Evolutionary conservation across 2,329 filamentous ascomycete species (phyloP).

Genomic region (Bipolaris cookei): DNA sequence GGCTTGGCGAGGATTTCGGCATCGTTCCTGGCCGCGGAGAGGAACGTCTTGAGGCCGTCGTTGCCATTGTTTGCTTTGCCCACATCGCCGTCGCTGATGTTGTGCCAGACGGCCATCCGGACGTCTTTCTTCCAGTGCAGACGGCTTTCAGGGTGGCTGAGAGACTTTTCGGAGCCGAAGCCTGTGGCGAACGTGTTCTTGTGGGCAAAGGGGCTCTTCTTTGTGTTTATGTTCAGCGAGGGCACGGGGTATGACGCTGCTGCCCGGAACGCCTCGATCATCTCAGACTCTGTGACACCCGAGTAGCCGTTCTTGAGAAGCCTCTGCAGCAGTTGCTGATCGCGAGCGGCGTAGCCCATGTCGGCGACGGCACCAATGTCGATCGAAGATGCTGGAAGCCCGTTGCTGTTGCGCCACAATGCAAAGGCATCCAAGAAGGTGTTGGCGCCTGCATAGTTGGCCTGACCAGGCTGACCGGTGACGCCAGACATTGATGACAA

Average conservation of each 20-base stretch:
- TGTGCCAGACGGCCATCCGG: slow-evolving; percentile 34
- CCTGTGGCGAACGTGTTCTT: slow-evolving; percentile 19
- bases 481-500: slow-evolving; percentile 33
- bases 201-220: background rate
- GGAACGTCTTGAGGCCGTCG: slow-evolving; percentile 18
- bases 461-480: slow-evolving; percentile 48
- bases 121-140: slow-evolving; percentile 25
- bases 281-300: background rate
- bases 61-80: background rate
- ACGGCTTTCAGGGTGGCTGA: slow-evolving; percentile 26
- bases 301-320: background rate
- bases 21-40: slow-evolving; percentile 17
- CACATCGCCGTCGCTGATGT: slow-evolving; percentile 8
- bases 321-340: background rate
- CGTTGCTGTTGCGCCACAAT: slow-evolving; percentile 18
- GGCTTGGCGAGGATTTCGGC: slow-evolving; percentile 15
- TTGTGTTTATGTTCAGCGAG: background rate
- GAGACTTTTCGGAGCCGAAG: slow-evolving; percentile 23
- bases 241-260: background rate
- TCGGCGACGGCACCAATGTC: slow-evolving; percentile 60
- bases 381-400: slow-evolving; percentile 51
- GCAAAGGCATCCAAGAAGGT: slow-evolving; percentile 36
- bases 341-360: slow-evolving; percentile 42
- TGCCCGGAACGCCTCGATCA: background rate
- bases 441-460: slow-evolving; percentile 57